Base-by-base conservation (phyloP, 116 monocot genomes). In the Papilionanthe hybrid region DNA sequence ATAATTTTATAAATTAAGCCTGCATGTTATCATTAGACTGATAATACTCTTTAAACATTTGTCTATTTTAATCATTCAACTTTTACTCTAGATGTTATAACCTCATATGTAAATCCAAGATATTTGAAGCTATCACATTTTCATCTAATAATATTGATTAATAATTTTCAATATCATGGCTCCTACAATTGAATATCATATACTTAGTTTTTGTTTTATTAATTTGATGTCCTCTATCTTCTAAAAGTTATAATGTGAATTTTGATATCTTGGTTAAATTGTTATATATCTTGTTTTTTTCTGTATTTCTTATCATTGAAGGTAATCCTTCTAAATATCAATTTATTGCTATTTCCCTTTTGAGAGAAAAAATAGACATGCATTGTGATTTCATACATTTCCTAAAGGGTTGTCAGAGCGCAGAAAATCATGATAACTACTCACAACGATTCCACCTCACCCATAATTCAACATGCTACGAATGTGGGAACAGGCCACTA, bases 181-280 rank as follows among this genome's bases (percentile, higher is more conserved):
- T 17, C 53, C 53, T 53, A 17, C 17, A 53, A 53, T 53, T 53
- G 53, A 53, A 4, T 53, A 53, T 53, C 15, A 53, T 53, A 0
- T 17, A 17, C 45, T 18, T 53, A 17, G 17, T 53, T 53, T 53
- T 53, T 53, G 15, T 53, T 53, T 17, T 18, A 53, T 53, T 53
- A 53, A 53, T 53, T 13, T 17, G 3, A 53, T 53, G 53, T 17
- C 53, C 4, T 53, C 53, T 53, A 53, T 15, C 13, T 53, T 53
- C 15, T 63, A 63, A 23, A 63, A 0, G 9, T 22, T 69, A 17
- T 65, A 69, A 32, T 32, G 32, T 69, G 69, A 69, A 69, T 69
- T 69, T 69, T 69, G 69, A 17, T 69, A 3, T 68, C 3, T 68
- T 68, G 68, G 7, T 67, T 67, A 67, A 67, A 67, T 29, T 67